Conservation (phyloP, 768 basidiomycete species). For the Lentinula detonsa region DNA sequence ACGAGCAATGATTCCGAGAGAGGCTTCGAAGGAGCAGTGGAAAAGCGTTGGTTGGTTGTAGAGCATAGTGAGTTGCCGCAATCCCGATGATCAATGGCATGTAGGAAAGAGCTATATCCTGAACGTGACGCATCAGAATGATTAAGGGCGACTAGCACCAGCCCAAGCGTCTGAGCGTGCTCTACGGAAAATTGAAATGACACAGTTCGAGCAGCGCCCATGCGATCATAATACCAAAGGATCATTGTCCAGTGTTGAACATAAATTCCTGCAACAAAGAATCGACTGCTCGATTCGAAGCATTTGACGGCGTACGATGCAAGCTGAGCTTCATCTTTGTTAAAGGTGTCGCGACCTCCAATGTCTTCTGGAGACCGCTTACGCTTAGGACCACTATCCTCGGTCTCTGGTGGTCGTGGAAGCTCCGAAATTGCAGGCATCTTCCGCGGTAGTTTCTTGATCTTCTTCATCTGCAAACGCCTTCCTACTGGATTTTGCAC, state of each 20-base stretch:
- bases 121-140: conserved; percentile 2
- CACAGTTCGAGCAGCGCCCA: conserved; percentile 13
- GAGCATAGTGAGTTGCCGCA: neutral
- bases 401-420: neutral
- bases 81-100: neutral
- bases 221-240: conserved; percentile 23
- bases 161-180: conserved; percentile 13
- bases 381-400: neutral
- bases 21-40: neutral
- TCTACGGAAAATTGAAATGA: conserved; percentile 14
- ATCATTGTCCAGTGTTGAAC: conserved; percentile 12
- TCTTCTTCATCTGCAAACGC: neutral
- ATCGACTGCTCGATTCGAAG: conserved; percentile 12
- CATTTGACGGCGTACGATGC: conserved; percentile 12
- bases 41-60: neutral
- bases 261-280: conserved; percentile 15
- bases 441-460: neutral
- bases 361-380: neutral
- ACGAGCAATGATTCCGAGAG: neutral
- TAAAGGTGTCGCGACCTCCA: neutral
- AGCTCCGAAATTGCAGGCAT: neutral
- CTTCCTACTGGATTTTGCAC: too few relatives aligned
- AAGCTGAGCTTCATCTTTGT: conserved; percentile 7
- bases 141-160: conserved; percentile 15
- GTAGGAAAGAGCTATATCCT: conserved; percentile 14